Evolutionary conservation across 805 yeast species (phyloP), one percentile per base, ranked within the genome.

Genomic region (Pichia thaimueangensis): DNA sequence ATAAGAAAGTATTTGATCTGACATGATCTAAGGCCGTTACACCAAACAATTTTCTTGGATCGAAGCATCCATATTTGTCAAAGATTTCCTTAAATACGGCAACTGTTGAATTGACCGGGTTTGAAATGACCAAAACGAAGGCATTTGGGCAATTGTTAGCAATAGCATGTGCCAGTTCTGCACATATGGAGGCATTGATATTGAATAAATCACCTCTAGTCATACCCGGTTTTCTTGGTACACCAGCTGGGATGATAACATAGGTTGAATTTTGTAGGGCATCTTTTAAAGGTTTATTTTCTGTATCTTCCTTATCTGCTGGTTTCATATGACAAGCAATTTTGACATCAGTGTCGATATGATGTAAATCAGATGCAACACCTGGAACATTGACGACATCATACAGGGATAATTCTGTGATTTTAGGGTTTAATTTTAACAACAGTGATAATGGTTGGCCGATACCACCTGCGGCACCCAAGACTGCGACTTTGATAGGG

Each of bases 61-160:
- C 75, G 60, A 74, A 83, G 36, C 76, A 80, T 45, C 80, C 80
- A 57, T 71, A 66, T 61, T 75, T 71, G 69, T 78, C 76, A 58
- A 88, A 74, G 28, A 84, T 79, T 66, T 86, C 87, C 42, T 84
- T 86, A 40, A 87, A 86, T 53, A 88, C 81, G 39, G 96, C 95
- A 22, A 88, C 95, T 9, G 95, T 83, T 20, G 95, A 85, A 72
- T 88, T 88, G 54, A 88, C 95, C 5, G 97, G 97, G 73, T 88
- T 88, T 37, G 96, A 86, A 57, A 88, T 88, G 53, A 89, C 76
- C 57, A 86, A 71, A 16, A 86, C 78, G 53, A 82, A 78, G 1
- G 95, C 93, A 51, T 76, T 70, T 47, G 93, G 89, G 43, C 86
- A 78, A 59, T 60, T 55, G 50, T 69, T 69, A 37, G 94, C 93